Base-by-base conservation (phyloP, 805 yeast species). In the Sugiyamaella valdiviana region DNA sequence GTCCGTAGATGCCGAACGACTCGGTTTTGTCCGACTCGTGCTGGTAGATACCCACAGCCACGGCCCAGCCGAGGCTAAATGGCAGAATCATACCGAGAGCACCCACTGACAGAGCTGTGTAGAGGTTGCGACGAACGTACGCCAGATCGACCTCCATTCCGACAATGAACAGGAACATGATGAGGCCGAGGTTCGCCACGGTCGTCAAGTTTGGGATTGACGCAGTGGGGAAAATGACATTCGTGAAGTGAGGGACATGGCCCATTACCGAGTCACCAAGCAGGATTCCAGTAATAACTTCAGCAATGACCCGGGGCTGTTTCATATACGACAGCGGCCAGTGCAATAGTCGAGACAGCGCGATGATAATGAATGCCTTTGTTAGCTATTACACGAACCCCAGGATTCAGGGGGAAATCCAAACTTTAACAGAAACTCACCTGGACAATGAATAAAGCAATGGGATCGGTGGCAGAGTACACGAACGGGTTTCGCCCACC, bases 261-360 rank as follows among this genome's bases (percentile, higher is more conserved):
- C 93, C 93, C 66, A 85, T 63, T 1, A 77, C 93, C 0, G 88
- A 71, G 0, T 91, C 91, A 0, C 93, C 91, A 44, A 85, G 64
- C 1, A 85, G 58, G 43, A 85, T 80, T 23, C 95, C 95, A 0
- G 88, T 73, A 7, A 85, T 71, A 43, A 85, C 93, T 59, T 85
- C 95, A 5, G 90, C 86, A 51, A 85, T 85, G 39, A 85, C 95
- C 50, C 80, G 71, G 0, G 95, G 95, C 62, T 85, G 93, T 55
- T 78, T 79, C 39, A 85, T 61, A 52, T 65, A 74, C 9, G 79
- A 70, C 14, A 85, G 65, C 0, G 89, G 87, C 36, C 71, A 68
- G 60, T 83, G 80, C 6, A 85, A 55, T 9, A 80, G 35, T 49
- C 81, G 83, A 48, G 89, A 80, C 20, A 82, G 58, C 1, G 73